Evolutionary conservation across 805 yeast genomes (phyloP).

Genomic region (Jamesozyma spencerorum): DNA sequence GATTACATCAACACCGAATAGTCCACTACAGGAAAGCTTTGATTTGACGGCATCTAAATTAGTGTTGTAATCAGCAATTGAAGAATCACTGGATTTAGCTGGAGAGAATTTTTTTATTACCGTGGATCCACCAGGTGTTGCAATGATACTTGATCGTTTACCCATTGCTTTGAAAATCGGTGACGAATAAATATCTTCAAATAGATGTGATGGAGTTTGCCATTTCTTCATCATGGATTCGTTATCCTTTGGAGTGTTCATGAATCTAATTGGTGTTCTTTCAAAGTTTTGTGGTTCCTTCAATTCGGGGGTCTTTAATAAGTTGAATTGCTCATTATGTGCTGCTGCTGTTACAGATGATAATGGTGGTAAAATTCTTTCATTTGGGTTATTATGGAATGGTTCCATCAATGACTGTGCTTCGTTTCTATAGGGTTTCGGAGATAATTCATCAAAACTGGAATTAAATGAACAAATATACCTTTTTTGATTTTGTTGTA

Average conservation of each 20-base stretch:
- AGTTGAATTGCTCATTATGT: constrained; percentile 2
- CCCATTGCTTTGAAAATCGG: constrained; percentile 24
- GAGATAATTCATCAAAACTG: constrained; percentile 27
- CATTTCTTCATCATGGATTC: constrained; percentile 20
- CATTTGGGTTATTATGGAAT: constrained; percentile 1
- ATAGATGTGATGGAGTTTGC: constrained; percentile 29
- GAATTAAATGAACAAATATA: constrained; percentile 30
- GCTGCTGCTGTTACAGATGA: not conserved
- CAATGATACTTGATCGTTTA: constrained; percentile 9
- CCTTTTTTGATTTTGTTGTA: constrained; percentile 21
- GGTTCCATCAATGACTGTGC: constrained; percentile 2
- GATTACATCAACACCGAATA: constrained; percentile 30
- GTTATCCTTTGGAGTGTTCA: constrained; percentile 20
- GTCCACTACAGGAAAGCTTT: constrained; percentile 23
- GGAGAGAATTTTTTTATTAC: constrained; percentile 13
- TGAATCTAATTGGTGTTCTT: constrained; percentile 18
- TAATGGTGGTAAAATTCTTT: constrained; percentile 2
- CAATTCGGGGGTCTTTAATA: constrained; percentile 18
- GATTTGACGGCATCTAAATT: constrained; percentile 9
- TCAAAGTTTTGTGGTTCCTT: constrained; percentile 12
- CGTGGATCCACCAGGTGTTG: constrained; percentile 13
- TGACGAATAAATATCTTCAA: constrained; percentile 28
- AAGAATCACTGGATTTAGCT: constrained; percentile 8
- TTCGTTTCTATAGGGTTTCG: constrained; percentile 8
- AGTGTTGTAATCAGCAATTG: not conserved